A percentile compares a stretch with the other conserved stretches of the same genome.
phyloP scores from a whole-genome alignment of 2,329 filamentous ascomycete genomes.

The Samsoniella hepiali region DNA sequence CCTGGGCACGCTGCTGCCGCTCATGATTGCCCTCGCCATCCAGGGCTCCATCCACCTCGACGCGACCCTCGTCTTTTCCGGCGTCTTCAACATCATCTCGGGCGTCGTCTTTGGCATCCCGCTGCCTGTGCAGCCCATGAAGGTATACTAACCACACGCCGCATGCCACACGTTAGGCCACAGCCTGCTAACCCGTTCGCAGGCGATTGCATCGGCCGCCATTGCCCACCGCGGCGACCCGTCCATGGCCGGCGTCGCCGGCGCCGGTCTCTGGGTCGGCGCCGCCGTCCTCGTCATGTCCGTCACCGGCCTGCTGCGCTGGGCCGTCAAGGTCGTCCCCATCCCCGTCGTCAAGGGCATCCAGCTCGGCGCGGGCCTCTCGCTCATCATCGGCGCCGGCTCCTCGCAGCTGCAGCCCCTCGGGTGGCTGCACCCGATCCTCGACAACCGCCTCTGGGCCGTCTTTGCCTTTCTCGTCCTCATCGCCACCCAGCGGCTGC shows the following conservation, averaged over 20 bases:
- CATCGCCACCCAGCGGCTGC: constrained; percentile 62
- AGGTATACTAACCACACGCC: constrained; percentile 38
- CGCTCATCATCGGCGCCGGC: constrained; percentile 75
- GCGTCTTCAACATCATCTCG: constrained; percentile 80
- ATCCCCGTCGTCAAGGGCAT: constrained; percentile 91
- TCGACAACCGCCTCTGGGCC: constrained; percentile 78
- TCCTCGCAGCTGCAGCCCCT: constrained; percentile 64
- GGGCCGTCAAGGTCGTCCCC: constrained; percentile 71
- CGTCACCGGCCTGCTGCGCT: constrained; percentile 71
- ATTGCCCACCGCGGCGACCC: constrained; percentile 62
- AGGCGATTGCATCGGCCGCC: constrained; percentile 87
- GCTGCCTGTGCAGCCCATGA: constrained; percentile 86
- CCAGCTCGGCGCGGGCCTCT: constrained; percentile 86
- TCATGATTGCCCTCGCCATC: constrained; percentile 80
- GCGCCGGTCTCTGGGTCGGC: constrained; percentile 73
- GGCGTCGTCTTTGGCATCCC: constrained; percentile 83
- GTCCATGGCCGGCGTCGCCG: constrained; percentile 61
- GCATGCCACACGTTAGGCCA: neutral
- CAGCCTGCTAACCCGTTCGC: constrained; percentile 9
- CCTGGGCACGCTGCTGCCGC: constrained; percentile 81
- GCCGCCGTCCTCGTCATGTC: constrained; percentile 72
- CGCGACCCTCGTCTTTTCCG: constrained; percentile 83
- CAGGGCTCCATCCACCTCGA: constrained; percentile 77
- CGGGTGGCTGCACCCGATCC: constrained; percentile 63
- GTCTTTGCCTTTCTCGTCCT: constrained; percentile 70